Base-by-base conservation (phyloP, 345 rosid genomes). In the Gossypium australe region DNA sequence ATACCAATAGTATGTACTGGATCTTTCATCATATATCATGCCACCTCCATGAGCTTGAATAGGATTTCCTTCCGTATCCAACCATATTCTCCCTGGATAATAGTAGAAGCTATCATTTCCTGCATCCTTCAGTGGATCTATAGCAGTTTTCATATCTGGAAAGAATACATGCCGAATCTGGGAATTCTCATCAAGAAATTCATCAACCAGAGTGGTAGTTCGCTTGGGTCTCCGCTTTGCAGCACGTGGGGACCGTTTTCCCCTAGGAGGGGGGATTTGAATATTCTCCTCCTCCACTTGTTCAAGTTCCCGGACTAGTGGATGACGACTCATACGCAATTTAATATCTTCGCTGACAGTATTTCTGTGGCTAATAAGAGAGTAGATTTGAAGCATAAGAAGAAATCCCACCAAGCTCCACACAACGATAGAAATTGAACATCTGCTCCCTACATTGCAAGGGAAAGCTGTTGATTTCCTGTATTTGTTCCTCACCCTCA, bases 41-140 rank as follows among this genome's bases (percentile, higher is more conserved):
- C 94, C 94, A n/a, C 97, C 98, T 57, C 98, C 98, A 79, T 92
- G 98, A 20, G 97, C 98, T 85, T 94, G 98, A 76, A 94, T 92
- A 45, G 97, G 97, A 71, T 84, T 87, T 56, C 98, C 97, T 55
- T 92, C 90, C 0, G 96, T 94, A 71, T 94, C 98, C 86, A 89
- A 77, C 98, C 98, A 94, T 81, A 89, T 84, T 75, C 87, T 89
- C 43, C 93, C 95, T 0, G 97, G 98, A 61, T 80, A 71, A 79
- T 83, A 92, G 82, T 86, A 75, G 57, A 70, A 85, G 67, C 89
- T 85, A 34, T 85, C 83, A 57, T 89, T 91, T 27, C 86, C 87
- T 77, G 80, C 71, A 55, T 84, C 90, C 80, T 79, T 90, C 49
- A 56, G 83, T 1, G 97, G 97, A 75, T 86, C 89, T 73, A 91